Conservation (phyloP, 1,284 basidiomycete genomes). For the Salmacisia buchloeana region DNA sequence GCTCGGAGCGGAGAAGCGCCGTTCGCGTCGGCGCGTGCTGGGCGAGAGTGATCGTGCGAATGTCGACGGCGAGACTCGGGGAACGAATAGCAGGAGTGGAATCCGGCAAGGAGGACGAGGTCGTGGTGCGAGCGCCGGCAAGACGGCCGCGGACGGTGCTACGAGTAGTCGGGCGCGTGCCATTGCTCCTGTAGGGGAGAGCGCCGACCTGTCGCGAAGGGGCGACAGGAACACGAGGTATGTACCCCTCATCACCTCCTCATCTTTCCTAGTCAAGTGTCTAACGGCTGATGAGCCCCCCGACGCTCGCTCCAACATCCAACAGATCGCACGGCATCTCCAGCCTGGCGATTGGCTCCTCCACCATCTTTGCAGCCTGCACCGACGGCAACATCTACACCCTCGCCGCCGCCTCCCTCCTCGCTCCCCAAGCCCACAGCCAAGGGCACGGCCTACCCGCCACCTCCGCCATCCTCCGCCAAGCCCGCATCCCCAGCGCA, state of each 20-base stretch:
- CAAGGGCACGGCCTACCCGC: neutral
- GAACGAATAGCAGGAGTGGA: neutral
- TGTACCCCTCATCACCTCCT: neutral
- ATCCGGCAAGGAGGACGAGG: neutral
- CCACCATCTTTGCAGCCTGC: slow-evolving; percentile 22
- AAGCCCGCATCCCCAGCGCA: slow-evolving; percentile 4
- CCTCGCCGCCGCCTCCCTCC: slow-evolving; percentile 12
- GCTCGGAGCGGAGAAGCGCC: neutral
- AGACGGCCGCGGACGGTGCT: neutral
- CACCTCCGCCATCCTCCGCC: slow-evolving; percentile 16
- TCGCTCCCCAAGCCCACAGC: neutral
- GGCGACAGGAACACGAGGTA: neutral
- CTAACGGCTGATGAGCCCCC: too few species aligned
- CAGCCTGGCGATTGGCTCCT: slow-evolving; percentile 20
- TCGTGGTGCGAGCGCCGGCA: neutral
- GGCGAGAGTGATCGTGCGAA: neutral
- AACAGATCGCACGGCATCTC: slow-evolving; percentile 40
- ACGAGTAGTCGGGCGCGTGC: neutral
- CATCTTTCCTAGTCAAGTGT: too few species aligned
- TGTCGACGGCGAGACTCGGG: neutral
- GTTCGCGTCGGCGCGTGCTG: neutral
- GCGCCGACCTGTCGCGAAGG: neutral
- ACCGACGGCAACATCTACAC: slow-evolving; percentile 42
- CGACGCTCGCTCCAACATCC: too few species aligned
- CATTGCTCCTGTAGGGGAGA: neutral